Evolutionary conservation across 169 alveolate genomes (phyloP).

Genomic region (Plasmodium relictum): DNA sequence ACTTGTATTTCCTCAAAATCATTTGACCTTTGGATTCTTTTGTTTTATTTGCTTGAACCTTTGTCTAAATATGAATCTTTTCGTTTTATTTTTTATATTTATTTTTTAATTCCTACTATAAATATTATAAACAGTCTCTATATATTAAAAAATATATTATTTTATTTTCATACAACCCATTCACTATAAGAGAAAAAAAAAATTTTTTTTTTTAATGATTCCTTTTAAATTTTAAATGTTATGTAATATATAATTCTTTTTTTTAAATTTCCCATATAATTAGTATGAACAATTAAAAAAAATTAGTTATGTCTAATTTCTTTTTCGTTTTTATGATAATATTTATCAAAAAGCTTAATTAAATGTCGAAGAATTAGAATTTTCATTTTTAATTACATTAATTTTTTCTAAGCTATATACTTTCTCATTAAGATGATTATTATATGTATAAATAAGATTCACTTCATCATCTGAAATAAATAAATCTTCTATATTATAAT

Average conservation of each 20-base stretch:
- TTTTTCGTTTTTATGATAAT: neutral
- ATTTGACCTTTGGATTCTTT: too few species aligned
- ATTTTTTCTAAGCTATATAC: conserved; percentile 49
- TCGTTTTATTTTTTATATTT: too few species aligned
- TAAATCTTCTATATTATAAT: conserved; percentile 31
- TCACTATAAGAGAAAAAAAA: too few species aligned
- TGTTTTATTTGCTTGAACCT: too few species aligned
- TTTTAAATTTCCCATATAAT: neutral
- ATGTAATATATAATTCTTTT: neutral
- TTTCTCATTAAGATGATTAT: conserved; percentile 34
- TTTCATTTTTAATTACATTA: conserved; percentile 5
- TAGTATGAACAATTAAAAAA: neutral
- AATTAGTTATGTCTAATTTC: too few species aligned
- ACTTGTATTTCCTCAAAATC: too few species aligned
- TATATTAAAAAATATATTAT: too few species aligned
- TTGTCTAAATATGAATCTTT: too few species aligned
- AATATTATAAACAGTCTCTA: too few species aligned
- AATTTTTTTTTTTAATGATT: conserved; percentile 1
- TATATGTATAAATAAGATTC: conserved; percentile 70
- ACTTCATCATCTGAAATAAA: conserved; percentile 69
- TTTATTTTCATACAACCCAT: too few species aligned
- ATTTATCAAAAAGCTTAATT: neutral
- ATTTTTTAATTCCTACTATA: too few species aligned
- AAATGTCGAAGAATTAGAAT: neutral
- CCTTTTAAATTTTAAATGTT: neutral